Percentiles rank a stretch among this genome's conserved stretches.
phyloP scores from a whole-genome alignment of 2,329 filamentous ascomycete species.

The Botrytis hyacinthi region DNA sequence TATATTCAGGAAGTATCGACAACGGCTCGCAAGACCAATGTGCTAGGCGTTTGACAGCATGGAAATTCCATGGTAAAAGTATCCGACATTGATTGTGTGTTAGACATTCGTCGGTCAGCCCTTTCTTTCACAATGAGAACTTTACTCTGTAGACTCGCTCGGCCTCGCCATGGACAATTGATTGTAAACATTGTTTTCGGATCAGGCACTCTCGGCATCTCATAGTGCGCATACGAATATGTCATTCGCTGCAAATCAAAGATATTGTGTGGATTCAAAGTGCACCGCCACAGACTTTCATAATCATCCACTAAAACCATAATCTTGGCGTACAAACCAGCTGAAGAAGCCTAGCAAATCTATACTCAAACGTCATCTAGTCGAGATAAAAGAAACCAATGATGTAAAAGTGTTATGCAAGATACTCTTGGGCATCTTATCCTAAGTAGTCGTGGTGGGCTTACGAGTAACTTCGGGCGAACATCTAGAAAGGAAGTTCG shows the following conservation, averaged over 20 bases:
- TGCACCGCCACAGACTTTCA: constrained; percentile 15
- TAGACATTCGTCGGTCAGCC: background rate
- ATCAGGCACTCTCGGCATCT: constrained; percentile 2
- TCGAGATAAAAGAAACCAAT: background rate
- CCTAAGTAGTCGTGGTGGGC: background rate
- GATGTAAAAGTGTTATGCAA: background rate
- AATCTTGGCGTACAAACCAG: constrained; percentile 11
- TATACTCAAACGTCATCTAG: background rate
- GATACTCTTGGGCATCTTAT: background rate
- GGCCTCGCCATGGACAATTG: background rate
- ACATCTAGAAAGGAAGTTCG: background rate
- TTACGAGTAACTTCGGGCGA: background rate
- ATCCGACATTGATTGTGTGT: background rate
- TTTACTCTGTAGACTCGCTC: background rate
- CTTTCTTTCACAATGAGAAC: background rate
- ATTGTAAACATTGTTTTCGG: background rate
- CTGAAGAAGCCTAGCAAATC: constrained; percentile 15
- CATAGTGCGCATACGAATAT: background rate
- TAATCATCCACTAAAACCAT: constrained; percentile 8
- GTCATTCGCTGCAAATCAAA: background rate
- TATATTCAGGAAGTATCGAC: background rate
- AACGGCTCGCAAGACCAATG: background rate
- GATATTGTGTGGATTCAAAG: background rate
- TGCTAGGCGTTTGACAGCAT: background rate
- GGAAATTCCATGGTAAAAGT: background rate